Evolutionary conservation across 208 protist genomes (phyloP).

Genomic region (Lotmaria passim): DNA sequence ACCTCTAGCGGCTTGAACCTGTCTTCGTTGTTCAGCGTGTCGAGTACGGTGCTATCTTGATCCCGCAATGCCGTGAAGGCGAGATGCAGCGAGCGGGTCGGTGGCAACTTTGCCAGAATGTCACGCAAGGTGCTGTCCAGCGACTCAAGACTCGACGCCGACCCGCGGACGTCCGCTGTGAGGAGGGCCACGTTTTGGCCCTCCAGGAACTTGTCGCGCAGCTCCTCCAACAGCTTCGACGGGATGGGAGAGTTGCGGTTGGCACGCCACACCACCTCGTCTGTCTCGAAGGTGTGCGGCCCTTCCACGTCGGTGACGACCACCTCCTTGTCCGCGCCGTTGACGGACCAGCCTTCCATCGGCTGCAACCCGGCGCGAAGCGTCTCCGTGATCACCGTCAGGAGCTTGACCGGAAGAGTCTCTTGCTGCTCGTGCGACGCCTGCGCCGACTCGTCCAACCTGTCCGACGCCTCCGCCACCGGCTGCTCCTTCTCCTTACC

Average conservation of each 20-base stretch:
- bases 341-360: slow-evolving; percentile 51
- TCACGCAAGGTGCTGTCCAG: slow-evolving; percentile 54
- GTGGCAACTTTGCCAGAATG: slow-evolving; percentile 38
- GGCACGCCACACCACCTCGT: slow-evolving; percentile 51
- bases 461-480: neutral
- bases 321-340: slow-evolving; percentile 27
- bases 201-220: slow-evolving; percentile 43
- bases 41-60: slow-evolving; percentile 23
- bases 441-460: neutral
- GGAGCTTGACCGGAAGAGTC: slow-evolving; percentile 21
- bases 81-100: slow-evolving; percentile 41
- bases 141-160: slow-evolving; percentile 43
- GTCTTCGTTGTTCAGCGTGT: slow-evolving; percentile 38
- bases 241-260: slow-evolving; percentile 35
- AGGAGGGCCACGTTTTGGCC: slow-evolving; percentile 63
- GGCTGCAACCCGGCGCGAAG: slow-evolving; percentile 25
- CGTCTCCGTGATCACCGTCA: slow-evolving; percentile 57
- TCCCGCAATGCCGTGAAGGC: slow-evolving; percentile 46
- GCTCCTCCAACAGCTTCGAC: slow-evolving; percentile 43
- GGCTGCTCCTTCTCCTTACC: slow-evolving; percentile 10
- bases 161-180: slow-evolving; percentile 54
- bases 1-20: slow-evolving; percentile 31
- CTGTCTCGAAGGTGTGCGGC: slow-evolving; percentile 38
- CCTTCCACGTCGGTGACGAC: slow-evolving; percentile 48
- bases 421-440: neutral